Evolutionary conservation across 148 eudicot species (phyloP).

Genomic region (Amaranthus cruentus): DNA sequence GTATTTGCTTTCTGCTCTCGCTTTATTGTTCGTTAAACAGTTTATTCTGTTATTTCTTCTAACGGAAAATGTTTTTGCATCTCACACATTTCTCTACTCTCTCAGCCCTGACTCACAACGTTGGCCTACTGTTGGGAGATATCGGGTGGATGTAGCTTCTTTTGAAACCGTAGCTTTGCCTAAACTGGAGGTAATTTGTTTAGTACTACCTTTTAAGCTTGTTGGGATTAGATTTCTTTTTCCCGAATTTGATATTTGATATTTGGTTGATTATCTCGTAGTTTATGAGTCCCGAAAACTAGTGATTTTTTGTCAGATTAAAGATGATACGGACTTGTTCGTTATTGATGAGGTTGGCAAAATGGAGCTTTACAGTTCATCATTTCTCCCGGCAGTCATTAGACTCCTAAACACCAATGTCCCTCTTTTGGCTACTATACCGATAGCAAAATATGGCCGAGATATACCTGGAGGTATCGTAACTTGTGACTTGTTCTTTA

Average conservation of each 20-base stretch:
- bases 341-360: constrained; percentile 91
- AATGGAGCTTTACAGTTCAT: constrained; percentile 88
- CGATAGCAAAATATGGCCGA: constrained; percentile 64
- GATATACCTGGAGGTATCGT: constrained; percentile 87
- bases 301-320: constrained; percentile 42
- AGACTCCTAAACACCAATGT: constrained; percentile 64
- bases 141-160: constrained; percentile 73
- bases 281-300: background rate
- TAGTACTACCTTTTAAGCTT: background rate
- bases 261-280: background rate
- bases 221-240: background rate
- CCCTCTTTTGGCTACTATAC: constrained; percentile 80
- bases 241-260: background rate
- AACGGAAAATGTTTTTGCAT: background rate
- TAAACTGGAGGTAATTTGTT: constrained; percentile 62
- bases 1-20: background rate
- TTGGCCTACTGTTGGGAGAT: constrained; percentile 91
- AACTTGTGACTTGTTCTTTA: background rate
- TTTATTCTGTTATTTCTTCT: background rate
- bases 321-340: constrained; percentile 76
- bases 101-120: constrained; percentile 62
- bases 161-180: constrained; percentile 85
- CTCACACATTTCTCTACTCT: constrained; percentile 12
- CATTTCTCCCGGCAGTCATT: constrained; percentile 82
- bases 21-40: background rate